phyloP scores from a whole-genome alignment of 2,329 filamentous ascomycete species.

The Beauveria pseudobassiana region DNA sequence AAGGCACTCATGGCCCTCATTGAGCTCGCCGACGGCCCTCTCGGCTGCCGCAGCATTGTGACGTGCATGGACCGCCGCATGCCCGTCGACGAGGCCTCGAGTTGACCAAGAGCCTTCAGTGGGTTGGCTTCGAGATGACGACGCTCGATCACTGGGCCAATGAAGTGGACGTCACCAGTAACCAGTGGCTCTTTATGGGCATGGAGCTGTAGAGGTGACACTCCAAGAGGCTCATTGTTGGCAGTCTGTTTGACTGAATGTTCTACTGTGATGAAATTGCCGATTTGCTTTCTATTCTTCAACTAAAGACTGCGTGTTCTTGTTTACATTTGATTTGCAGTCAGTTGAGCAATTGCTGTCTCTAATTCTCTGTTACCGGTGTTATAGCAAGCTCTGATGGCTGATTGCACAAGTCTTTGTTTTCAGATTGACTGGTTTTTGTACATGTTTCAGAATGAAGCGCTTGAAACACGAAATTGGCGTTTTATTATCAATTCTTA shows the following conservation, averaged over 20 bases:
- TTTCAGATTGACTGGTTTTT: neutral
- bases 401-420: neutral
- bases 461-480: no score
- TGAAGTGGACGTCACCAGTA: slow-evolving; percentile 59
- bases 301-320: slow-evolving; percentile 2
- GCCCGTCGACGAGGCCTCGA: slow-evolving; percentile 54
- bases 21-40: slow-evolving; percentile 71
- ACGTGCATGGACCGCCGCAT: slow-evolving; percentile 72
- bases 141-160: slow-evolving; percentile 71
- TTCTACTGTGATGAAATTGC: slow-evolving; percentile 12
- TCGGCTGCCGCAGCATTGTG: slow-evolving; percentile 70
- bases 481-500: no score
- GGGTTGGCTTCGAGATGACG: slow-evolving; percentile 83
- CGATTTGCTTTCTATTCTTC: slow-evolving; percentile 13
- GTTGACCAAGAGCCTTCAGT: slow-evolving; percentile 76
- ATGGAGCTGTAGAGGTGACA: slow-evolving; percentile 64
- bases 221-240: neutral
- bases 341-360: neutral
- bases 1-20: slow-evolving; percentile 88
- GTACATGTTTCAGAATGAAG: neutral
- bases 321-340: neutral
- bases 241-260: neutral
- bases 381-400: neutral
- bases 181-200: slow-evolving; percentile 76
- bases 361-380: slow-evolving; percentile 11